These are phyloP conservation scores for Mycosarcoma mackinlayi DNA, from an alignment of 1,284 basidiomycete species.

Conservation along the genomic window DNA sequence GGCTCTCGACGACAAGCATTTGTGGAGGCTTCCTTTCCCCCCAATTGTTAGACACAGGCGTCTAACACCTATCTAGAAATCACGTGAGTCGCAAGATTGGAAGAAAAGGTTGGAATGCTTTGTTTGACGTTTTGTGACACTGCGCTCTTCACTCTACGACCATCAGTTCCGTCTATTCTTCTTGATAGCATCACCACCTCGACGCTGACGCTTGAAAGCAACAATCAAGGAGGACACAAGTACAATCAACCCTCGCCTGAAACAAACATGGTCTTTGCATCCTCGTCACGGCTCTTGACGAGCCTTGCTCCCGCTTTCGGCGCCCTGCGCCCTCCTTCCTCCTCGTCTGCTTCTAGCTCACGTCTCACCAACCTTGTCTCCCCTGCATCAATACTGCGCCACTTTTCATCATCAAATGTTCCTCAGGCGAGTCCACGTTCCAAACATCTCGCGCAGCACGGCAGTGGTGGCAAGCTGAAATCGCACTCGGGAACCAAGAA, in stretches of 20 bases:
- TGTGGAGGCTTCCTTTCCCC: too few species aligned
- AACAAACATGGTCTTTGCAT: slow-evolving; percentile 31
- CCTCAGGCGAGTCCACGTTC: slow-evolving; percentile 29
- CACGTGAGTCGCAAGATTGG: slow-evolving; percentile 19
- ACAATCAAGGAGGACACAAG: too few species aligned
- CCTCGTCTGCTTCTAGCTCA: not conserved
- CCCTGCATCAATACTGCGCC: not conserved
- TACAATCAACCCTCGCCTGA: too few species aligned
- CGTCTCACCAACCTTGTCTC: not conserved
- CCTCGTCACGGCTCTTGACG: slow-evolving; percentile 21
- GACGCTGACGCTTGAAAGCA: not conserved
- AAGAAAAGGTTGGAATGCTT: slow-evolving; percentile 37
- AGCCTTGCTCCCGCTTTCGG: slow-evolving; percentile 25
- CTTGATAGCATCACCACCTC: not conserved
- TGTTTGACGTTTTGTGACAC: too few species aligned
- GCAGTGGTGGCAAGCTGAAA: slow-evolving; percentile 51
- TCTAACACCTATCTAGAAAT: slow-evolving; percentile 1
- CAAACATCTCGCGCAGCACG: slow-evolving; percentile 47
- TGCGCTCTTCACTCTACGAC: too few species aligned
- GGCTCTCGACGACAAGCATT: too few species aligned
- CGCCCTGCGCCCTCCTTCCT: slow-evolving; percentile 12
- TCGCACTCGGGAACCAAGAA: slow-evolving; percentile 61
- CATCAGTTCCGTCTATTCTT: not conserved
- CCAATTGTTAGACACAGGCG: not conserved
- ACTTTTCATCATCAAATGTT: slow-evolving; percentile 17